Conservation (phyloP, 78 protist species). For the Chrysochromulina parva region DNA sequence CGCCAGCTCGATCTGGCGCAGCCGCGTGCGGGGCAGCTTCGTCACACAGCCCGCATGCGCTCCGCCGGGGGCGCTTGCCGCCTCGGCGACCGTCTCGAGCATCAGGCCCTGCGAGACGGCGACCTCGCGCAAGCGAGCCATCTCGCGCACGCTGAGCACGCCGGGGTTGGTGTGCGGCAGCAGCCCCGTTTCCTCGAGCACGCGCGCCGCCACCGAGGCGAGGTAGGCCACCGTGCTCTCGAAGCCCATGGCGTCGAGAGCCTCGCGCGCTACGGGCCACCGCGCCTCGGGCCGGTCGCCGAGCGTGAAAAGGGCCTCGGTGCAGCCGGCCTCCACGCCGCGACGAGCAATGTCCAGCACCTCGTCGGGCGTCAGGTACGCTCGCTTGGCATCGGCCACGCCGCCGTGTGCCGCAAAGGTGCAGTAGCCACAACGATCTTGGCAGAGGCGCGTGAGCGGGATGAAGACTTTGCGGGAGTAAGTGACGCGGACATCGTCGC, state of each 20-base stretch:
- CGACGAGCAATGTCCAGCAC: background rate
- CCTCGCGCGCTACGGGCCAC: background rate
- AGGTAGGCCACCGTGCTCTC: background rate
- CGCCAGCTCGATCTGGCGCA: background rate
- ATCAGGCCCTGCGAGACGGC: constrained; percentile 5
- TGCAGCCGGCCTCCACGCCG: background rate
- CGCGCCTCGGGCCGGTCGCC: constrained; percentile 36
- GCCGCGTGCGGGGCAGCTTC: background rate
- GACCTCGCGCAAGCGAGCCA: background rate
- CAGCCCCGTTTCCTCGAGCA: background rate
- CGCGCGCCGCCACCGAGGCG: background rate
- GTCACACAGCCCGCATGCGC: background rate
- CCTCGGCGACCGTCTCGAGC: background rate
- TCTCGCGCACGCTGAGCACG: background rate
- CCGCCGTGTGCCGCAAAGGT: background rate
- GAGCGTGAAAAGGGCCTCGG: constrained; percentile 27
- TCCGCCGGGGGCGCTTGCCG: background rate
- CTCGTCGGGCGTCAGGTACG: background rate
- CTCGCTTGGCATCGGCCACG: background rate
- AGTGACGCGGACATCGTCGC: background rate
- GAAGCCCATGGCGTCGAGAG: background rate
- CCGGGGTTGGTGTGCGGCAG: constrained; percentile 31
- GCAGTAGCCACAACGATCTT: background rate
- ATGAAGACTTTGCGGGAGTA: constrained; percentile 32
- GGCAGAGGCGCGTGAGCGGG: constrained; percentile 12